A percentile compares a stretch with the other conserved stretches of the same genome.
Evolutionary conservation across 1,139 yeast species (phyloP).

Genomic region (Candida sanyaensis): DNA sequence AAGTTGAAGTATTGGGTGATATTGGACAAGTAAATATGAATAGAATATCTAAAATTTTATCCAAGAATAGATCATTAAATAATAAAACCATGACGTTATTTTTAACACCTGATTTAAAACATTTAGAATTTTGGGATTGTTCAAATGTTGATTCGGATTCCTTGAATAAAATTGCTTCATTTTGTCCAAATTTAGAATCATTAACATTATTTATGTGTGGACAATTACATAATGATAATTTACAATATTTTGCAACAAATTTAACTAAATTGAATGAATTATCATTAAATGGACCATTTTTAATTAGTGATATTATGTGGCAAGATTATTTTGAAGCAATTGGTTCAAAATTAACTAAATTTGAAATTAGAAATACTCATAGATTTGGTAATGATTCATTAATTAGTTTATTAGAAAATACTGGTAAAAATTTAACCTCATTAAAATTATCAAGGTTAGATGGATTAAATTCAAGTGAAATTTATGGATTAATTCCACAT

Average conservation of each 20-base stretch:
- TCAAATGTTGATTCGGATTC: slow-evolving; percentile 71
- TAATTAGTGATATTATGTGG: slow-evolving; percentile 79
- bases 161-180: slow-evolving; percentile 69
- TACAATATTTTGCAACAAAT: slow-evolving; percentile 62
- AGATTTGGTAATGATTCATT: slow-evolving; percentile 72
- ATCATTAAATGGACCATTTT: slow-evolving; percentile 82
- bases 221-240: slow-evolving; percentile 76
- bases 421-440: slow-evolving; percentile 55
- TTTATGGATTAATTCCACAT: slow-evolving; percentile 68
- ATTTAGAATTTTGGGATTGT: slow-evolving; percentile 88
- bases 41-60: slow-evolving; percentile 71
- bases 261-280: slow-evolving; percentile 54
- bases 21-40: slow-evolving; percentile 67
- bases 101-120: slow-evolving; percentile 56
- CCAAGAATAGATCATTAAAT: slow-evolving; percentile 78
- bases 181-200: slow-evolving; percentile 69
- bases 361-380: slow-evolving; percentile 80
- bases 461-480: slow-evolving; percentile 59
- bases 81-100: slow-evolving; percentile 73
- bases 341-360: slow-evolving; percentile 28
- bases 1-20: slow-evolving; percentile 77
- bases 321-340: slow-evolving; percentile 61
- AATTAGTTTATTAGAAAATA: slow-evolving; percentile 59
- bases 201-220: slow-evolving; percentile 91
- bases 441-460: slow-evolving; percentile 65